Base-by-base conservation (phyloP, 257 asterid genomes). In the Gentiana dahurica region DNA sequence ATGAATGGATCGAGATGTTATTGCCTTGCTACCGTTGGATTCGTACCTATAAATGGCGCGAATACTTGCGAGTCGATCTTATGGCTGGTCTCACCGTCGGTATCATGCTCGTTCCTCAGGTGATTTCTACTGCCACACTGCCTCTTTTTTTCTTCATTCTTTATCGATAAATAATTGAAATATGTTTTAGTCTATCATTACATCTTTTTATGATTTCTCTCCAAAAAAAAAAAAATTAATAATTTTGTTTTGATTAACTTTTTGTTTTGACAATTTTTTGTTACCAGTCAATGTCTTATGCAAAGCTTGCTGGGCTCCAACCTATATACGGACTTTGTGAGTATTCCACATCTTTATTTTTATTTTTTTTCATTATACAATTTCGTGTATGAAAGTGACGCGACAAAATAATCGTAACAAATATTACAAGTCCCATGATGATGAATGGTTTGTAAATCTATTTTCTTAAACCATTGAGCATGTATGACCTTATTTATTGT, bases 71-170 rank as follows among this genome's bases (percentile, higher is more conserved):
- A 62, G 70, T 93, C 8, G 98, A 92, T 79, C 78, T 92, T 67
- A 76, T 92, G 79, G 90, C 98, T 34, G 98, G 98, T 48, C 49
- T 77, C 68, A 92, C 98, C 39, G 98, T 92, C 49, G 98, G 98
- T 58, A 79, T 92, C 75, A 92, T 92, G 98, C 96, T 88, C 37
- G 98, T 92, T 34, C 98, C 98, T 61, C 98, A 91, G 96, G 98
- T 88, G 34, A 1, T 36, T 53, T 24, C 24, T 24, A 24, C 24
- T 24, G 24, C 24, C 9, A 41, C 24, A 15, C 24, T 15, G 24
- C 24, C 24, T 15, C 24, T 15, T 24, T 24, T 24, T 24, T 24
- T 24, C 24, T 24, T 24, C 24, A 24, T 24, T 24, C 24, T 24
- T 24, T 24, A 24, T 24, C 24, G 24, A 24, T 24, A 24, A 24